Base-by-base conservation (phyloP, 1,284 basidiomycete species). In the Bjerkandera adusta region DNA sequence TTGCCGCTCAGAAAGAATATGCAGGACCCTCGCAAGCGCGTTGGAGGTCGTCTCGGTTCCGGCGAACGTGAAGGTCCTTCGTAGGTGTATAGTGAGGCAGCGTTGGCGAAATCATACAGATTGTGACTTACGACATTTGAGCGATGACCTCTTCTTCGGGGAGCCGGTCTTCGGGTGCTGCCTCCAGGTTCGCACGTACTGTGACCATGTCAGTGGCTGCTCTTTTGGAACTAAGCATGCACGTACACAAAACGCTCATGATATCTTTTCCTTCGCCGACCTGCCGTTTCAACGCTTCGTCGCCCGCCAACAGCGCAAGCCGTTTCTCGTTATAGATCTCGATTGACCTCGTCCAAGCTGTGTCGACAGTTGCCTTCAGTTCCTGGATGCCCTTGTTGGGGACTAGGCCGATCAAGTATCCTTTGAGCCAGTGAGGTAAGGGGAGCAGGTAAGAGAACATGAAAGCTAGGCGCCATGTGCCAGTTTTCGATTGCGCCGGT, bases 201-300 rank as follows among this genome's bases (percentile, higher is more conserved):
- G 34, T 11, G 27, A 15, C 7, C 13, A 30, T n/a, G 26, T 29
- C 35, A 32, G 35, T 13, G 20, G 37, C 12, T 10, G 15, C 30
- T 30, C 11, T 21, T 21, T 18, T 26, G 22, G 30, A 33, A 36
- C 16, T 3, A 30, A 32, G n/a, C n/a, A n/a, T n/a, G n/a, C 10
- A 57, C 60, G 36, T 42, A 67, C 62, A 36, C 20, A 67, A 43
- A 5, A 58, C 53, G 49, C 64, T 64, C 49, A 65, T 58, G 43
- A 66, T 51, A 32, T 65, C 64, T 41, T 57, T 60, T 5, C 62
- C 61, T 36, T 65, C 61, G 1, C 56, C 59, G 11, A 63, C 51
- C 41, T 61, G 59, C 21, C 53, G 49, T 16, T 51, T 42, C 7
- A 61, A 45, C 8, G 51, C 54, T 21, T 59, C 54, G 30, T 64